Evolutionary conservation across 1,284 basidiomycete species (phyloP).

Genomic region (Ceratobasidium papillatum): DNA sequence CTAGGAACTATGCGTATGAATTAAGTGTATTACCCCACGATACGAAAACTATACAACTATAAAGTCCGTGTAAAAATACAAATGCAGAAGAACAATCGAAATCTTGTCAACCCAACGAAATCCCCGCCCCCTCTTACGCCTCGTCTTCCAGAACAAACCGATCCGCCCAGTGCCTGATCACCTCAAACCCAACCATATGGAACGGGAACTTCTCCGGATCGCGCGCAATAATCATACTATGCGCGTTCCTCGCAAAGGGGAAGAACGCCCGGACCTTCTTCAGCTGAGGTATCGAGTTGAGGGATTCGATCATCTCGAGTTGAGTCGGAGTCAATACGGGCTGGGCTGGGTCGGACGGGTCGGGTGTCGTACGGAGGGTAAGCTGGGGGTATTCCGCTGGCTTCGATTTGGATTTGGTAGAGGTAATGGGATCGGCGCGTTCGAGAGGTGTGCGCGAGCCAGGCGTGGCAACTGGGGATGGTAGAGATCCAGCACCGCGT

Average conservation of each 20-base stretch:
- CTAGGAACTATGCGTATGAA: too few relatives aligned
- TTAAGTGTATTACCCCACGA: too few relatives aligned
- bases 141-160: constrained; percentile 59
- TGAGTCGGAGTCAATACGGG: constrained; percentile 66
- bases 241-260: constrained; percentile 65
- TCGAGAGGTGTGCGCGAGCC: neutral
- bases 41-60: too few relatives aligned
- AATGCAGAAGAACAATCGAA: too few relatives aligned
- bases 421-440: constrained; percentile 15
- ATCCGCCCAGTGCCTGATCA: constrained; percentile 75
- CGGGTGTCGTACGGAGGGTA: constrained; percentile 44
- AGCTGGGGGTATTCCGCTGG: neutral
- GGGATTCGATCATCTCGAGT: constrained; percentile 58
- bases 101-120: neutral
- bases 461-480: constrained; percentile 20
- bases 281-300: constrained; percentile 72
- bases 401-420: constrained; percentile 40
- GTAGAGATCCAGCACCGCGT: constrained; percentile 9
- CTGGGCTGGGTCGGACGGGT: constrained; percentile 47
- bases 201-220: constrained; percentile 66
- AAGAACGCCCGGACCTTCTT: constrained; percentile 74
- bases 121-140: neutral
- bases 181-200: constrained; percentile 67
- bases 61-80: too few relatives aligned
- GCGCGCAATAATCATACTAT: constrained; percentile 72